Evolutionary conservation across 2,329 filamentous ascomycete species (phyloP).

Genomic region (Fusarium equiseti): DNA sequence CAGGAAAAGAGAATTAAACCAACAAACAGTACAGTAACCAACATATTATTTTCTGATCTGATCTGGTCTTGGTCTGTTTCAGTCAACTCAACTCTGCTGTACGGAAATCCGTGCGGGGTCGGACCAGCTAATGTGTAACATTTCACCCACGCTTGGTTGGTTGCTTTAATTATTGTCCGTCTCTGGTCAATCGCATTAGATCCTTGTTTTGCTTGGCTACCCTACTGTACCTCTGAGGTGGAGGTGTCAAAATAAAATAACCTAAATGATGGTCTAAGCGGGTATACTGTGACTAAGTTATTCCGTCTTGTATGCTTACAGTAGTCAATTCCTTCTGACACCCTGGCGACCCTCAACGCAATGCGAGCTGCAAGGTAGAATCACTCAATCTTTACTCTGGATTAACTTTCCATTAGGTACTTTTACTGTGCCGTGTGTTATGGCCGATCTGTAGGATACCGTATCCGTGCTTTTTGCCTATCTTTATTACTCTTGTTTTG

Average conservation of each 20-base stretch:
- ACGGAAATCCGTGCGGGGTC: background rate
- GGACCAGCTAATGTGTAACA: background rate
- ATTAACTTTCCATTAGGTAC: too few species aligned
- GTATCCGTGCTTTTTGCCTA: background rate
- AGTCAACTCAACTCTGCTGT: background rate
- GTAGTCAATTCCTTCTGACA: background rate
- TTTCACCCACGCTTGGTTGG: background rate
- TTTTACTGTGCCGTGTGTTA: background rate
- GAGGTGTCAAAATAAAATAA: background rate
- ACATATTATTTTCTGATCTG: background rate
- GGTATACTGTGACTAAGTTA: background rate
- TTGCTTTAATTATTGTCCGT: background rate
- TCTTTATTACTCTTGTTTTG: background rate
- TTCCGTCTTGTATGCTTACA: background rate
- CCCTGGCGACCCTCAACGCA: background rate
- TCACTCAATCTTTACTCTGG: background rate
- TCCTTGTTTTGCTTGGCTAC: background rate
- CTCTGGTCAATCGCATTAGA: background rate
- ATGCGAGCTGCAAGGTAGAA: background rate
- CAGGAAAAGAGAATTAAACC: background rate
- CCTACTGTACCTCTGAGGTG: background rate
- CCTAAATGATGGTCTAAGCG: background rate
- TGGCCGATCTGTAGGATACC: background rate
- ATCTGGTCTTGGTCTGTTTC: background rate
- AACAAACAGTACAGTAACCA: background rate